A percentile compares a stretch with the other conserved stretches of the same genome.
phyloP scores from a whole-genome alignment of 495 filamentous ascomycete species.

The Daldinia vernicosa region DNA sequence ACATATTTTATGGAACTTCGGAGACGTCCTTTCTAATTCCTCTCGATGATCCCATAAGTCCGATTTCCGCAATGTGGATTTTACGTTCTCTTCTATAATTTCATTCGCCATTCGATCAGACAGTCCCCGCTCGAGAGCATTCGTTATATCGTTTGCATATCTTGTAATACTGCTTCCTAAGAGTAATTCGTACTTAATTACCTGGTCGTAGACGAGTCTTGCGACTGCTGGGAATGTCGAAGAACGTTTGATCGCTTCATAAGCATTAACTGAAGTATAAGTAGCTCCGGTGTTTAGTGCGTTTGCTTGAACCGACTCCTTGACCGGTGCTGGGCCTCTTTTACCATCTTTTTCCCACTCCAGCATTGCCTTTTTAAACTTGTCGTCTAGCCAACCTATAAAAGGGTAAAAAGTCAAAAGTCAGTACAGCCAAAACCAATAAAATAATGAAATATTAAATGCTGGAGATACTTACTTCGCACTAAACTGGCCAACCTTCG shows the following conservation, averaged over 20 bases:
- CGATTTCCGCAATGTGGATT: background rate
- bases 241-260: constrained; percentile 8
- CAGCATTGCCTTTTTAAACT: no score
- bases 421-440: background rate
- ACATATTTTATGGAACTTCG: background rate
- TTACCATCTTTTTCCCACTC: background rate
- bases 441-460: background rate
- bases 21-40: background rate
- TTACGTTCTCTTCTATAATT: background rate
- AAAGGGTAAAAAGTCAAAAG: background rate
- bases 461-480: background rate
- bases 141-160: background rate
- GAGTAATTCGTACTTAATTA: background rate
- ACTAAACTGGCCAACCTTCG: background rate
- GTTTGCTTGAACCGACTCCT: background rate
- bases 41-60: background rate
- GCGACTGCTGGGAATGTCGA: constrained; percentile 12
- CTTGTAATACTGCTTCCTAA: background rate
- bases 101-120: background rate
- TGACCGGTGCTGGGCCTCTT: background rate
- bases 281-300: background rate
- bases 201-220: background rate
- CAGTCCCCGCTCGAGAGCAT: background rate
- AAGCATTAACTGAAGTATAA: background rate
- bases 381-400: background rate